These are phyloP conservation scores for Chalaropsis thielavioides DNA, from an alignment of 2,329 filamentous ascomycete species.

Conservation along the genomic window DNA sequence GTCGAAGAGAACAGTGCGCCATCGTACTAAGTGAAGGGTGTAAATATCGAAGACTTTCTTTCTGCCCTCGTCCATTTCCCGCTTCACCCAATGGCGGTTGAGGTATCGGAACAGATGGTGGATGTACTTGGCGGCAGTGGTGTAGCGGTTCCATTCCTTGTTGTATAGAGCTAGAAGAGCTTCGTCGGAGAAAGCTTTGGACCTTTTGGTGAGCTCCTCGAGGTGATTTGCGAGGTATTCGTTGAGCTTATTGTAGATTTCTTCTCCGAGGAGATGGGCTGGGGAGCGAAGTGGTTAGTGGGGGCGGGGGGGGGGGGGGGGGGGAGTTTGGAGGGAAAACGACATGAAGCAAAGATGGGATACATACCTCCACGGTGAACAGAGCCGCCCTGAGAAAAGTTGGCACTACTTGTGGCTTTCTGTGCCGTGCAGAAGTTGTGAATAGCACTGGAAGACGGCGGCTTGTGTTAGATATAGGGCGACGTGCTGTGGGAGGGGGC, in stretches of 20 bases:
- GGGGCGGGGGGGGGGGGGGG: not conserved
- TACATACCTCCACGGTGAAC: conserved; percentile 46
- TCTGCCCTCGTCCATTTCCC: conserved; percentile 97
- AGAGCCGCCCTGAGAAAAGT: conserved; percentile 36
- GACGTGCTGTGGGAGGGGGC: not conserved
- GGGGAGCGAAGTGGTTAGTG: conserved; percentile 1
- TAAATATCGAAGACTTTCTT: conserved; percentile 98
- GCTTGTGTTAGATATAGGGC: not conserved
- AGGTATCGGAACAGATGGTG: conserved; percentile 94
- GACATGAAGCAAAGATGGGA: not conserved
- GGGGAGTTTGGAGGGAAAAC: not conserved
- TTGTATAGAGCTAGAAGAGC: conserved; percentile 88
- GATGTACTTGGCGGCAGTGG: conserved; percentile 88
- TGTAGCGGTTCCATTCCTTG: conserved; percentile 91
- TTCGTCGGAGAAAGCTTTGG: conserved; percentile 73
- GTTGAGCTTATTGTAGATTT: conserved; percentile 84
- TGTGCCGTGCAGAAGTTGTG: conserved; percentile 99
- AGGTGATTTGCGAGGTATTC: conserved; percentile 72
- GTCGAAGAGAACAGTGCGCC: conserved; percentile 82
- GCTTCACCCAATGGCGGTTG: conserved; percentile 97
- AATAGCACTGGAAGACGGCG: conserved; percentile 46
- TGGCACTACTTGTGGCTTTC: conserved; percentile 42
- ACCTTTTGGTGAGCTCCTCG: conserved; percentile 51
- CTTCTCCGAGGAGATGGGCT: conserved; percentile 91
- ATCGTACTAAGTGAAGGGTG: conserved; percentile 87